Base-by-base conservation (phyloP, 1,139 yeast genomes). In the Suhomyces terraborum region DNA sequence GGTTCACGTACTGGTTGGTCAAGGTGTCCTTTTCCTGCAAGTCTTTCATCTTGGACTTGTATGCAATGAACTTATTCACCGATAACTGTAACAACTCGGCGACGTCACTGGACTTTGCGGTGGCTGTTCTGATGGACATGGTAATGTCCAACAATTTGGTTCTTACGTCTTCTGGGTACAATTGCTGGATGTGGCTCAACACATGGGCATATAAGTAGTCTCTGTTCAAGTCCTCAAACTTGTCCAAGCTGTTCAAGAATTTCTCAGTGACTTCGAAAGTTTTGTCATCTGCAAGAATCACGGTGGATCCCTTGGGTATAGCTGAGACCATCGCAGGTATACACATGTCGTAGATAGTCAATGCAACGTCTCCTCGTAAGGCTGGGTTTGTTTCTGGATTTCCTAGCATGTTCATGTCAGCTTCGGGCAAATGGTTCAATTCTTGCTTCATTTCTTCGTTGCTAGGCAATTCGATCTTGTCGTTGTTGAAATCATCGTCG, bases 301-400 rank as follows among this genome's bases (percentile, higher is more conserved):
- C 52, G 2, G 67, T 57, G 4, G 63, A 54, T 20, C 53, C 50
- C 41, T 61, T 55, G 3, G 67, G 62, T n/a, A 59, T 56, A 31
- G 59, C 44, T 36, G 67, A 66, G 42, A 66, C 52, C 31, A 84
- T 56, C 4, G 80, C 71, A 21, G 79, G 75, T 42, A 85, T 66
- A 34, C 86, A 83, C 32, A 86, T 75, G 59, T 89, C 96, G 56
- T 79, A 89, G 17, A 89, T 79, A 0, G 95, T 80, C 51, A 89
- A 71, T 3, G 94, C 94, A 41, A 91, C 81, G 58, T 89, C 96
- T 43, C 98, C 97, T 54, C 82, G 81, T 52, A 91, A 71, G 0
- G 95, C 97, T 7, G 97, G 96, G 56, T 89, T 91, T 19, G 88
- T 80, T 39, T 85, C 93, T 10, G 86, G 83, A 50, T 83, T 82